Evolutionary conservation across 164 flowering plant genomes (phyloP), one percentile per base, ranked within the genome.

Genomic region (Echeveria elegans): DNA sequence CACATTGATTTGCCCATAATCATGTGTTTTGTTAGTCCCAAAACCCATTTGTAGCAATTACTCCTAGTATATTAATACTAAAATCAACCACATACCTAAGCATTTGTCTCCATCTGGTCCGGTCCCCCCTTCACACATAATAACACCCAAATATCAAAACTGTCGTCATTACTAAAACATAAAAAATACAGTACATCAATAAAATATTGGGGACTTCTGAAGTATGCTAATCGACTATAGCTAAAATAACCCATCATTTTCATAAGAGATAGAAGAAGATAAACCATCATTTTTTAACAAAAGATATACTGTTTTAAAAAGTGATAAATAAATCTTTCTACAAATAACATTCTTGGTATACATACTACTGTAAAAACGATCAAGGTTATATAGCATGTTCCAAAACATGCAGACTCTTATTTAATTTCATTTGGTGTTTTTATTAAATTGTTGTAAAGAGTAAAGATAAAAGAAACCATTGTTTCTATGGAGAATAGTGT

Each of bases 1-100:
- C 56, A 21, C 56, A 21, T 50, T 50, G 56, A 50, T 50, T 50
- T 50, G 24, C 56, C 56, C 56, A 50, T 50, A 50, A 50, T 50
- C 56, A 50, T 50, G 56, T 50, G 56, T 50, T 50, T 50, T 50
- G 56, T 50, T 50, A n/a, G 56, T 50, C 56, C 56, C 56, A 0
- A 50, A 50, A 47, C 14, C 26, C 56, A 21, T 50, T 50, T 21
- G 10, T n/a, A 50, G 56, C 23, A 50, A 50, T 2, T n/a, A n/a
- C n/a, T n/a, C n/a, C n/a, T 47, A 47, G 5, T 18, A 18, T n/a
- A 47, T 5, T 47, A 47, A 18, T 47, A 18, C 56, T 50, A n/a
- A 50, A 21, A n/a, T 50, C 26, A 50, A 50, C 56, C 6, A n/a
- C n/a, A 50, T 9, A 45, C 50, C 50, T 45, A 45, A 45, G 50